These are phyloP conservation scores for Parmelia sp. DNA, from an alignment of 495 filamentous ascomycete genomes.

Conservation along the genomic window DNA sequence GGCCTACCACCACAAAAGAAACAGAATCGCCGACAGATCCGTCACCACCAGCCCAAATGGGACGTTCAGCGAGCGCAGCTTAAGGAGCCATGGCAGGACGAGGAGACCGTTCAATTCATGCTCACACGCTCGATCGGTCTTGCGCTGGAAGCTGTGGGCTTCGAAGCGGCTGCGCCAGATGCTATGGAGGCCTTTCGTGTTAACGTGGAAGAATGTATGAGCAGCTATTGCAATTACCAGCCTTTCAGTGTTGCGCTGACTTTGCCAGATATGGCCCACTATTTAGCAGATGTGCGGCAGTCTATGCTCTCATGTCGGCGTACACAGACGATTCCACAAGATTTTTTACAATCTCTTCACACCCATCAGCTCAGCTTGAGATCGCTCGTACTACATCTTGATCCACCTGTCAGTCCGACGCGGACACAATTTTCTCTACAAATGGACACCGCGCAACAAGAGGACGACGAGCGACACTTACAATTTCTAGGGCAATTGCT, in stretches of 20 bases:
- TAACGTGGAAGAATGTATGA: constrained; percentile 57
- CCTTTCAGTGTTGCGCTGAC: constrained; percentile 9
- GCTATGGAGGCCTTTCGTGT: constrained; percentile 55
- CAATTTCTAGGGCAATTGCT: constrained; percentile 51
- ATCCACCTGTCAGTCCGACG: constrained; percentile 33
- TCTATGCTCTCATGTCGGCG: constrained; percentile 60
- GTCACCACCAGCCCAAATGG: constrained; percentile 39
- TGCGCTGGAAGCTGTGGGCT: constrained; percentile 50
- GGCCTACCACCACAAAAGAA: constrained; percentile 36
- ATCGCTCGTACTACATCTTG: constrained; percentile 37
- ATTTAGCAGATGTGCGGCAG: constrained; percentile 49
- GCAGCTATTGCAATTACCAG: constrained; percentile 4
- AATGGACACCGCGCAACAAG: constrained; percentile 42
- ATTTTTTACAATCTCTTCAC: constrained; percentile 62
- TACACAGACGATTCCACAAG: constrained; percentile 54
- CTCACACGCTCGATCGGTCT: constrained; percentile 53
- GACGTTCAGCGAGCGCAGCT: constrained; percentile 26
- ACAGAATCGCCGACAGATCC: constrained; percentile 42
- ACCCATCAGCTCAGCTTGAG: constrained; percentile 31
- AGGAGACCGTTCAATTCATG: constrained; percentile 43
- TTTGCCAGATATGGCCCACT: constrained; percentile 49
- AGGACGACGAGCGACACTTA: constrained; percentile 30
- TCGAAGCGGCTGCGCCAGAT: constrained; percentile 48
- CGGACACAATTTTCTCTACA: constrained; percentile 38
- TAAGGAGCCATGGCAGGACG: constrained; percentile 41